Evolutionary conservation across 2,329 filamentous ascomycete genomes (phyloP).

Genomic region (Clathrospora elynae): DNA sequence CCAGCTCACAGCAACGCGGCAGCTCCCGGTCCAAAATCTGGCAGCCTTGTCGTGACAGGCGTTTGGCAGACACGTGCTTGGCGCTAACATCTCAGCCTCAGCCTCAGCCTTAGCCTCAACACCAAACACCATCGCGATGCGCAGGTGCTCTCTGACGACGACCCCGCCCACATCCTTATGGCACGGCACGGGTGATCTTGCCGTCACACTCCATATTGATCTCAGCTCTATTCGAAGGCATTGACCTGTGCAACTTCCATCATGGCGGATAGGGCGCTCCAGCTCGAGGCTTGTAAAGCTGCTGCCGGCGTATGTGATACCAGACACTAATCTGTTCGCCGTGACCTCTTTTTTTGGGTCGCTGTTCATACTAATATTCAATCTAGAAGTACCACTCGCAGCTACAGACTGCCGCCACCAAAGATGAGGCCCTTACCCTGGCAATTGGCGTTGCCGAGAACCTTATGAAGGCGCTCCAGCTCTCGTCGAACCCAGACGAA

Average conservation of each 20-base stretch:
- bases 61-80: slow-evolving; percentile 24
- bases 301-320: slow-evolving; percentile 43
- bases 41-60: slow-evolving; percentile 8
- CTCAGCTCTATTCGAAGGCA: background rate
- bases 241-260: slow-evolving; percentile 3
- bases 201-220: background rate
- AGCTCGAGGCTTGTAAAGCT: slow-evolving; percentile 39
- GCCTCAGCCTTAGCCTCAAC: slow-evolving; percentile 23
- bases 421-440: slow-evolving; percentile 71
- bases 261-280: slow-evolving; percentile 38
- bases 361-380: slow-evolving; percentile 23
- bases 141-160: slow-evolving; percentile 4
- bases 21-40: background rate
- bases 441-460: slow-evolving; percentile 79
- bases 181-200: slow-evolving; percentile 7
- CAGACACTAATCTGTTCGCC: slow-evolving; percentile 14
- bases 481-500: slow-evolving; percentile 66
- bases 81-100: slow-evolving; percentile 17
- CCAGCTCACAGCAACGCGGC: background rate
- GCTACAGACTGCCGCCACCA: slow-evolving; percentile 57
- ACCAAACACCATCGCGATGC: slow-evolving; percentile 24
- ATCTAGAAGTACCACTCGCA: slow-evolving; percentile 44
- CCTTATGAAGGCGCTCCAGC: slow-evolving; percentile 75
- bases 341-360: background rate
- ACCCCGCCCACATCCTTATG: slow-evolving; percentile 11